Base-by-base conservation (phyloP, 106 monocot species). In the Dendrobium officinale region DNA sequence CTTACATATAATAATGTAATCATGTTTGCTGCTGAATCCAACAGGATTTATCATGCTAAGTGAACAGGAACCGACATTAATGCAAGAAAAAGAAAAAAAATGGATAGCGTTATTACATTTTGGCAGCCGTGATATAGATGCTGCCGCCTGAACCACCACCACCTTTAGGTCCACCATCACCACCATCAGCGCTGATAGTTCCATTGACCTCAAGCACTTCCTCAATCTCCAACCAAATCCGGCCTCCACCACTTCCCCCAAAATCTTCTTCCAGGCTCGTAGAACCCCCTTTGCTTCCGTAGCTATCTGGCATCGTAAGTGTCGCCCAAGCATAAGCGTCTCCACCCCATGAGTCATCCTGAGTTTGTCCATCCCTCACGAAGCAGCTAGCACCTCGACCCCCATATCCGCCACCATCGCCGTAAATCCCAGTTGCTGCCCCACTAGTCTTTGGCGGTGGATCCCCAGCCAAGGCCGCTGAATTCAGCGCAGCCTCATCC, bases 291-390 rank as follows among this genome's bases (percentile, higher is more conserved):
- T 76, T 88, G 80, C 99, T 99, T 9, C 99, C 99, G 74, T 88
- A 93, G 80, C 91, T 95, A 40, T 85, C 80, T 1, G 99, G 99
- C 77, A 33, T 29, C 83, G 81, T 82, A 77, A 99, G 81, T 2
- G 82, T 67, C 1, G 89, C 84, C 99, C 99, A 99, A 7, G 89
- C 79, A 59, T 99, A 99, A 0, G 99, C 88, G 81, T 99, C 99
- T 37, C 99, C 99, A 3, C 99, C 99, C 99, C 99, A 99, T 3
- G 88, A 88, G 82, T 99, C 99, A 83, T 95, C 98, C 80, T 85
- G 87, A 8, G 85, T 74, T 86, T 95, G 88, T 61, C 89, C 95
- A 43, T 93, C 87, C 84, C 67, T 87, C 78, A 88, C 85, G 11
- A 84, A 84, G 79, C 99, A 99, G 73, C 99, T 95, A n/a, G 99